Conservation (phyloP, 2,329 filamentous ascomycete genomes). For the Ophiocordyceps camponoti-rufipedis region DNA sequence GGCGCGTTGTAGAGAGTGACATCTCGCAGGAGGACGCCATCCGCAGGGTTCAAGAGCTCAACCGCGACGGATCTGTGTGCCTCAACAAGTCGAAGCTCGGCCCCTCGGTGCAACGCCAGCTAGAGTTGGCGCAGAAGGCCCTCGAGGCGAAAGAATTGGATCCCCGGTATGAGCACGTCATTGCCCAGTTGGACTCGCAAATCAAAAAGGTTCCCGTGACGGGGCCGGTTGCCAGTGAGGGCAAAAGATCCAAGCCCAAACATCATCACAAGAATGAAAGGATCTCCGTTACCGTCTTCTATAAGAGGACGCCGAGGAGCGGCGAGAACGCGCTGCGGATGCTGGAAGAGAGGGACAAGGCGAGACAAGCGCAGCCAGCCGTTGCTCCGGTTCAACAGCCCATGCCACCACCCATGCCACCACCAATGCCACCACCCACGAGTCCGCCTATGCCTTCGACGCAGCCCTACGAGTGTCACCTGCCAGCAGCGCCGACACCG, state of each 20-base stretch:
- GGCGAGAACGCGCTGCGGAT: constrained; percentile 13
- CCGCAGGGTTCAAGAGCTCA: constrained; percentile 18
- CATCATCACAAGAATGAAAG: constrained; percentile 13
- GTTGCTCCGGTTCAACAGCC: not conserved
- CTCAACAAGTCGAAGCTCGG: constrained; percentile 21
- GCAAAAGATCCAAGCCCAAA: constrained; percentile 7
- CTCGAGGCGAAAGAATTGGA: constrained; percentile 18
- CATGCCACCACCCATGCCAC: not conserved
- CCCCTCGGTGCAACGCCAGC: constrained; percentile 19
- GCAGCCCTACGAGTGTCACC: too few relatives aligned
- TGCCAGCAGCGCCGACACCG: not conserved
- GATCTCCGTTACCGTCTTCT: constrained; percentile 25
- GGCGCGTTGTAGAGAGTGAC: constrained; percentile 13
- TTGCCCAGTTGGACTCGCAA: constrained; percentile 26
- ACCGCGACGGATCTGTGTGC: constrained; percentile 10
- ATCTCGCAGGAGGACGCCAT: constrained; percentile 19
- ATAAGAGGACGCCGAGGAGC: constrained; percentile 19
- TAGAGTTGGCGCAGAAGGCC: constrained; percentile 18
- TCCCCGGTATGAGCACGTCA: constrained; percentile 17
- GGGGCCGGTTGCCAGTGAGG: constrained; percentile 2
- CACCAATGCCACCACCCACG: not conserved
- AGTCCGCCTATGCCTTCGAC: too few relatives aligned
- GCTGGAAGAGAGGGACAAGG: constrained; percentile 6
- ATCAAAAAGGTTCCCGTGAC: constrained; percentile 10
- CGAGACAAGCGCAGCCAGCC: not conserved